Percentiles rank a stretch among this genome's conserved stretches.
phyloP scores from a whole-genome alignment of 2,329 filamentous ascomycete species.

The Colletotrichum cereale region DNA sequence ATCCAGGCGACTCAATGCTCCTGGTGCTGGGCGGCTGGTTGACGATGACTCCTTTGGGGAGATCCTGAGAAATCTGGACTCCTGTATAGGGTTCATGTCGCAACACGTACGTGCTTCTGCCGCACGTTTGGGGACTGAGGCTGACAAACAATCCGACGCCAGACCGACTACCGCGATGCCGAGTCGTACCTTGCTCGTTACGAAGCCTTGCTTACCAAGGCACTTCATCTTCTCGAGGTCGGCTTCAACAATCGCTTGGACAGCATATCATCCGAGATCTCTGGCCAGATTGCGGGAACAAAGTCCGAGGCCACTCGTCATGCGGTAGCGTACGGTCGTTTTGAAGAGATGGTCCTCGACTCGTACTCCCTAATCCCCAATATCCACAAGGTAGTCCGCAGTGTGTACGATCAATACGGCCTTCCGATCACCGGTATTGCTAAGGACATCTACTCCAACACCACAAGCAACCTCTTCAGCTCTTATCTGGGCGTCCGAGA shows the following conservation, averaged over 20 bases:
- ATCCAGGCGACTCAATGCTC: conserved; percentile 90
- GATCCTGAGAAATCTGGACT: conserved; percentile 88
- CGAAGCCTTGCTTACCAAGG: conserved; percentile 79
- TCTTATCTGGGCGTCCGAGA: conserved; percentile 67
- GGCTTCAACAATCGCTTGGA: conserved; percentile 66
- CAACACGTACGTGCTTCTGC: conserved; percentile 73
- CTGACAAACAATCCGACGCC: conserved; percentile 1
- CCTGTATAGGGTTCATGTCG: conserved; percentile 94
- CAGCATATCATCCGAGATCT: conserved; percentile 66
- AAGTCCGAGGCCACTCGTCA: conserved; percentile 71
- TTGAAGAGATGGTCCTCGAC: conserved; percentile 69
- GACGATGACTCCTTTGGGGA: conserved; percentile 87
- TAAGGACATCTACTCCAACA: conserved; percentile 66
- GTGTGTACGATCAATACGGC: conserved; percentile 66
- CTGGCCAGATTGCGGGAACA: conserved; percentile 65
- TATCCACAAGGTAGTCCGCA: conserved; percentile 63
- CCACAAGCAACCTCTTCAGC: conserved; percentile 66
- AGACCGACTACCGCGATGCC: conserved; percentile 88
- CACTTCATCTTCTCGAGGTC: conserved; percentile 71
- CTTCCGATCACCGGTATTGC: conserved; percentile 58
- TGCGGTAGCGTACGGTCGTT: conserved; percentile 71
- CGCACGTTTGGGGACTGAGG: accelerated
- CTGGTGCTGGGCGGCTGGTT: conserved; percentile 87
- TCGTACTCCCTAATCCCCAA: conserved; percentile 69
- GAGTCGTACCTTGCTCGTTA: conserved; percentile 91